Evolutionary conservation across 345 rosid species (phyloP), one percentile per base, ranked within the genome.

Genomic region (Eucalyptus cloeziana): DNA sequence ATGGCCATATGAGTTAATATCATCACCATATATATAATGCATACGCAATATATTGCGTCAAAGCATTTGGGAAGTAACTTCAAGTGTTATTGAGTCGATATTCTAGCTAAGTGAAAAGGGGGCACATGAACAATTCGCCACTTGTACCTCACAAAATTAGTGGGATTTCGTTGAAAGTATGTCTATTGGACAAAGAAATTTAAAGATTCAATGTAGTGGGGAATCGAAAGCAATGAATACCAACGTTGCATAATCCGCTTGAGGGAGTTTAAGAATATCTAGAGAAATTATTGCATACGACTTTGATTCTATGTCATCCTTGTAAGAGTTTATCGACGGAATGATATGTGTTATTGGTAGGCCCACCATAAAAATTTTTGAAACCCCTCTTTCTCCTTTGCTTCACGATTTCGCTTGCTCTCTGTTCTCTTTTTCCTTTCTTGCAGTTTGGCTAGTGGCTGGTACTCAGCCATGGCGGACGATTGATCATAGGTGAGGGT

Each of bases 31-130:
- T 58, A 25, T 58, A 58, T 58, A 58, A 58, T 11, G n/a, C 67
- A 58, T 0, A 58, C 2, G 0, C 30, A 25, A 58, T 58, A 0
- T 10, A 58, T 25, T 25, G 4, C 13, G 14, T 58, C n/a, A 58
- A 58, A 11, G 25, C 4, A 52, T 52, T 52, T 52, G 25, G 25
- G 25, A 52, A 52, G 10, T 52, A 19, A 52, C 58, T 52, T 52
- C 24, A 52, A 52, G 10, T 52, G 2, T 21, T 8, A 21, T 52
- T 22, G 62, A 56, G 62, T 7, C 19, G 31, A 31, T 31, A 67
- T 13, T 67, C 43, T 16, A 67, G 40, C 11, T 5, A 67, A 69
- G 43, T 31, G 24, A 31, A 31, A 17, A 69, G 0, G 43, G 19
- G 43, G 24, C 24, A 10, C 24, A 8, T 69, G 4, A 33, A 69